Conservation (phyloP, 345 rosid species). For the Eucalyptus pauciflora region DNA sequence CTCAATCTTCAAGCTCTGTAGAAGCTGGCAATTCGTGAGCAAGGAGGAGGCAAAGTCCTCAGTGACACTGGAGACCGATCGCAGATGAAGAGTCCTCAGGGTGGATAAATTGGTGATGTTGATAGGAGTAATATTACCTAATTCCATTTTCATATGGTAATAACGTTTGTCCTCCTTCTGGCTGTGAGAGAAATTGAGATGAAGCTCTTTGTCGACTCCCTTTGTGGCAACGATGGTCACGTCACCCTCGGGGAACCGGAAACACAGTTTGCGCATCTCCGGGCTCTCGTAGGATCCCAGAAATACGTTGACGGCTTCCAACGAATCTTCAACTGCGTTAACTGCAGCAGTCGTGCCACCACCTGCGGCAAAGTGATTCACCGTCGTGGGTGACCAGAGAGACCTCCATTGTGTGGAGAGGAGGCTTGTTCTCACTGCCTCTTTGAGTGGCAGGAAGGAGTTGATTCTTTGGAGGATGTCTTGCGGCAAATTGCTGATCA, state of each 20-base stretch:
- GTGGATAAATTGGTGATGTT: neutral
- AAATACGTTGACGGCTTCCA: neutral
- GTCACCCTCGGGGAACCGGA: neutral
- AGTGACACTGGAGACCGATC: neutral
- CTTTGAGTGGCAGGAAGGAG: neutral
- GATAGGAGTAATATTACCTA: neutral
- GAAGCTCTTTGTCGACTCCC: slow-evolving; percentile 1
- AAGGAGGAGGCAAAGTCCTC: neutral
- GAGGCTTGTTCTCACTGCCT: neutral
- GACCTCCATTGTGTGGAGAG: slow-evolving; percentile 1
- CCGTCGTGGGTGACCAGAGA: neutral
- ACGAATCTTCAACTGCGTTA: neutral
- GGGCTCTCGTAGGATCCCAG: neutral
- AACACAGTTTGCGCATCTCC: neutral
- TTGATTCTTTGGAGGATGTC: neutral
- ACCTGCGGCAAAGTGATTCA: neutral
- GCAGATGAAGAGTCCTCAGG: neutral
- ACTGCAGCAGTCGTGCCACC: neutral
- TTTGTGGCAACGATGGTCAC: neutral
- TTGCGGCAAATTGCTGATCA: neutral
- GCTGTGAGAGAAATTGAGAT: neutral
- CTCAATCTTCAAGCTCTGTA: neutral
- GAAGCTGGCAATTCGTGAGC: neutral
- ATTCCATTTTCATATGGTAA: neutral
- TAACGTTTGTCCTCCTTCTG: neutral